Conservation (phyloP, 257 asterid genomes). For the Sherardia arvensis region DNA sequence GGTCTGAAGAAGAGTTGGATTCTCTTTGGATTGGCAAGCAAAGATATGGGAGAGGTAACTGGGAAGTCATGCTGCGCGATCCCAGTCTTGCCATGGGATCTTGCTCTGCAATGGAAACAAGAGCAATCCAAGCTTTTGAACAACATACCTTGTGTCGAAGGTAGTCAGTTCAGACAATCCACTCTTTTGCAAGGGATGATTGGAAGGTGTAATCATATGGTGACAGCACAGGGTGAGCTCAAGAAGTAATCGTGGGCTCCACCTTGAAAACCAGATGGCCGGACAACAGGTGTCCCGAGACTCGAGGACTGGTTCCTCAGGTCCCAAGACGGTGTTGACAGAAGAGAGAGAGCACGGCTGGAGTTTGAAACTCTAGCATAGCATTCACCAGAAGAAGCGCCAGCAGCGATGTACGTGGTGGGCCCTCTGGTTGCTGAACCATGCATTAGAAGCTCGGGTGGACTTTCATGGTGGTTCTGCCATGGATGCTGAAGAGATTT, state of each 20-base stretch:
- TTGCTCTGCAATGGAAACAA: conserved; percentile 52
- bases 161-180: conserved; percentile 11
- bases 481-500: conserved; percentile 38
- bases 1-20: conserved; percentile 72
- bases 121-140: conserved; percentile 40
- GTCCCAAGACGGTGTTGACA: conserved; percentile 86
- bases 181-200: conserved; percentile 11
- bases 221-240: conserved; percentile 28
- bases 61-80: conserved; percentile 51
- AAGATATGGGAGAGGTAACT: conserved; percentile 59
- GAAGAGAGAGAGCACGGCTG: conserved; percentile 96
- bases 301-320: conserved; percentile 43
- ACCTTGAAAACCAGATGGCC: conserved; percentile 35
- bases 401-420: conserved; percentile 24
- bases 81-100: conserved; percentile 39
- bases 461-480: conserved; percentile 45
- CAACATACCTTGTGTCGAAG: conserved; percentile 21
- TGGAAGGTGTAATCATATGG: conserved; percentile 6
- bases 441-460: conserved; percentile 38
- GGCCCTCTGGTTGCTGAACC: too few relatives aligned
- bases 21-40: conserved; percentile 71
- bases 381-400: conserved; percentile 41
- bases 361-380: too few relatives aligned
- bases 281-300: conserved; percentile 37
- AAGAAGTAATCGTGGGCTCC: conserved; percentile 33